A percentile compares a stretch with the other conserved stretches of the same genome.
phyloP scores from a whole-genome alignment of 1,284 basidiomycete genomes.

The Sporisorium sorghi region DNA sequence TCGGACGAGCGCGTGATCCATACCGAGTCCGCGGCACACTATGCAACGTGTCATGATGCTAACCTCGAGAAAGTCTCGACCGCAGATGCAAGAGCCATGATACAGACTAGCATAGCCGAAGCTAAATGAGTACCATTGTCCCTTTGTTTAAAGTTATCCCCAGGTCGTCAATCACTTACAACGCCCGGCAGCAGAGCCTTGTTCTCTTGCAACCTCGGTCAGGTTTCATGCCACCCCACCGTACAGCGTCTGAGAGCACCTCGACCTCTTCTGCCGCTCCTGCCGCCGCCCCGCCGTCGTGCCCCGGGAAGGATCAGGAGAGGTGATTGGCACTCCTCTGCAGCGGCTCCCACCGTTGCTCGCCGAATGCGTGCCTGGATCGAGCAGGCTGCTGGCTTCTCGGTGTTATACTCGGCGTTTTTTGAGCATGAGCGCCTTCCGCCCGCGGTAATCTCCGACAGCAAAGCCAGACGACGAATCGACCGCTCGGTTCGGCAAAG shows the following conservation, averaged over 20 bases:
- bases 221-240: no score
- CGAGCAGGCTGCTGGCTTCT: no score
- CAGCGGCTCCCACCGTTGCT: no score
- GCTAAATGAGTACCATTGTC: no score
- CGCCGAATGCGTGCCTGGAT: neutral
- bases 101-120: no score
- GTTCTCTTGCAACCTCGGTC: neutral
- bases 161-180: neutral
- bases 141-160: neutral
- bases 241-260: no score
- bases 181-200: constrained; percentile 1
- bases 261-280: no score
- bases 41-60: no score
- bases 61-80: neutral
- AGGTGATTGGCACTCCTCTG: no score
- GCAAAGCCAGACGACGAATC: neutral
- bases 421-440: no score
- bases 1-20: neutral
- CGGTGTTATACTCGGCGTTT: neutral
- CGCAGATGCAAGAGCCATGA: neutral
- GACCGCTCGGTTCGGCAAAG: neutral
- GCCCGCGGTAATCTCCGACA: neutral
- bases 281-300: no score
- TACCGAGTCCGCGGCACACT: neutral
- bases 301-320: no score